These are phyloP conservation scores for Flagelloscypha sp. DNA, from an alignment of 768 basidiomycete species.

Conservation along the genomic window DNA sequence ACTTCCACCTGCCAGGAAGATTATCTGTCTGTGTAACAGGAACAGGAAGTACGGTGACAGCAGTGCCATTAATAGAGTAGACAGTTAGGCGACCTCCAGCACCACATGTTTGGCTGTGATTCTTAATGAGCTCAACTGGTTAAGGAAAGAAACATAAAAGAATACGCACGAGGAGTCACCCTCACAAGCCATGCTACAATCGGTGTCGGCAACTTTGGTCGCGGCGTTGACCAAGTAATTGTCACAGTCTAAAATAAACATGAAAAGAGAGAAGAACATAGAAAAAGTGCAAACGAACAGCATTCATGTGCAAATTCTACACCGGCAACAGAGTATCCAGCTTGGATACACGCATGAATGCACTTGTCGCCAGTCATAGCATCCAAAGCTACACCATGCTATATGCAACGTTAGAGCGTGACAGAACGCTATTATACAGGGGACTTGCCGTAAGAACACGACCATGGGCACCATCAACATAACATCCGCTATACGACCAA, in stretches of 20 bases:
- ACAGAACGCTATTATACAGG: conserved; percentile 30
- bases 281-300: conserved; percentile 31
- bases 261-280: conserved; percentile 6
- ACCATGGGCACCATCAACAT: conserved; percentile 34
- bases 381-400: conserved; percentile 32
- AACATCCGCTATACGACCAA: conserved; percentile 32
- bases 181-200: conserved; percentile 69
- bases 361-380: conserved; percentile 48
- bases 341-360: conserved; percentile 51
- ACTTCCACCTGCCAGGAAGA: conserved; percentile 57
- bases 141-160: background rate
- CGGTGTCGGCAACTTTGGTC: conserved; percentile 32
- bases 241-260: conserved; percentile 51
- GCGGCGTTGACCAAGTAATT: conserved; percentile 57
- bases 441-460: conserved; percentile 32
- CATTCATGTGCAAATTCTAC: conserved; percentile 42
- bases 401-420: conserved; percentile 34
- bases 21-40: conserved; percentile 45
- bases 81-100: conserved; percentile 66
- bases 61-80: conserved; percentile 44
- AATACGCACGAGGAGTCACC: conserved; percentile 54
- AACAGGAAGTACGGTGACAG: conserved; percentile 48
- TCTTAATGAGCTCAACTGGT: conserved; percentile 7
- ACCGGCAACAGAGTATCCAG: conserved; percentile 33
- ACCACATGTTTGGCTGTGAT: conserved; percentile 57